phyloP scores from a whole-genome alignment of 2,329 filamentous ascomycete species.

The Diaporthe sp. region DNA sequence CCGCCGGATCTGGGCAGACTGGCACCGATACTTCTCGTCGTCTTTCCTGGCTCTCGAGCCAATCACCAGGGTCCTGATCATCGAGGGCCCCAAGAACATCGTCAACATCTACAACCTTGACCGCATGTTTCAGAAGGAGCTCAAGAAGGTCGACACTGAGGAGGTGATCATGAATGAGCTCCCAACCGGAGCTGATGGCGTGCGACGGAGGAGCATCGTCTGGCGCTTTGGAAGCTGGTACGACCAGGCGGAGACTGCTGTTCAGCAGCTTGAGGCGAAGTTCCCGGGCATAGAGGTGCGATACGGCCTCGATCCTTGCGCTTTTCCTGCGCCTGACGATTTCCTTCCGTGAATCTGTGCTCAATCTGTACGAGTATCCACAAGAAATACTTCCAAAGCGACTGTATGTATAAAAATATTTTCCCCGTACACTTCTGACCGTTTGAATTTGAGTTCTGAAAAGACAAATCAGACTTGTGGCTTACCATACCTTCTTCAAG shows the following conservation, averaged over 20 bases:
- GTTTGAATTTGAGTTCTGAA: background rate
- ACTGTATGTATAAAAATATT: background rate
- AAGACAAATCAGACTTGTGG: background rate
- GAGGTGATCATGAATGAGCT: background rate
- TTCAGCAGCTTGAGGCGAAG: background rate
- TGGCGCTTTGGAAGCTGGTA: slow-evolving; percentile 32
- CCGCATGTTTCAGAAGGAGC: background rate
- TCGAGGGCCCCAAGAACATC: background rate
- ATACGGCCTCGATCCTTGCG: slow-evolving; percentile 23
- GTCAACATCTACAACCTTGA: background rate
- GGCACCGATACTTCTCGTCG: background rate
- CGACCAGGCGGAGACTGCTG: slow-evolving; percentile 18
- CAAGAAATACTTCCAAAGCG: background rate
- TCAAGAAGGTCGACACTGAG: background rate
- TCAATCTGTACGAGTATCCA: background rate
- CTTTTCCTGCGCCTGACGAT: background rate
- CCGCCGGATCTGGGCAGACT: background rate
- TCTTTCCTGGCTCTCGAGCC: background rate
- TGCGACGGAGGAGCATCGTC: background rate
- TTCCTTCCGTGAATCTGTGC: background rate
- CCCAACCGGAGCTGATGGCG: background rate
- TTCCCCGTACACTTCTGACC: background rate
- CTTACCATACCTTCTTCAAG: background rate
- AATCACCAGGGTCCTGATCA: slow-evolving; percentile 2
- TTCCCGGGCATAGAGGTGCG: background rate